Evolutionary conservation across 768 basidiomycete genomes (phyloP), one percentile per base, ranked within the genome.

Genomic region (Tylopilus vinaceipallidus): DNA sequence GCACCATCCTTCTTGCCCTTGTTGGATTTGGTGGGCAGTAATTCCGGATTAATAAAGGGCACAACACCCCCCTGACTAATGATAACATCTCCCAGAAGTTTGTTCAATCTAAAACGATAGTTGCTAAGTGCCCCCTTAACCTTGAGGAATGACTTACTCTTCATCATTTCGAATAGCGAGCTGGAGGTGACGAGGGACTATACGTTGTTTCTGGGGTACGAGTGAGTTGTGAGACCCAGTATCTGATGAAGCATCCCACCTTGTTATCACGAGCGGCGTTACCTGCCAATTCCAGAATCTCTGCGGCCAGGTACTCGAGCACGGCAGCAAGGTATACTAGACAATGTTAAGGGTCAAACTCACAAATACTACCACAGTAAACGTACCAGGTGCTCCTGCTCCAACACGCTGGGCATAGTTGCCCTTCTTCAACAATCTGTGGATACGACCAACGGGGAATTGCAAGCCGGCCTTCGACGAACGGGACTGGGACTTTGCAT

Each of bases 211-310:
- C 74, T 68, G 33, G 49, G 30, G 20, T 2, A 40, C 1, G 10
- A 36, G 3, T 50, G 11, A 50, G 42, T 4, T 8, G 1, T 6
- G 33, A 24, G 3, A 5, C 7, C 24, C 12, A 1, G 9, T 7
- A 43, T 11, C 5, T 16, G 30, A 17, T 6, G 10, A 22, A 37
- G 5, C 2, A 2, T 10, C 38, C 17, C 47, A 70, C 67, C 62
- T 88, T 86, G 75, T 88, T 83, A 64, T 90, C 86, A 52, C 84
- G 80, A 42, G 88, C 87, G 30, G 83, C 81, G 60, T 82, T 83
- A 5, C 91, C 91, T 46, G 91, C 88, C 38, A 92, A 75, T 69
- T 93, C 91, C 45, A 92, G 79, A 61, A 94, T 83, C 69, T 94
- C 91, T 24, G 91, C 91, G 6, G 83, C 80, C 32, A 94, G 79